Base-by-base conservation (phyloP, 495 filamentous ascomycete genomes). In the Hypoxylon fragiforme region DNA sequence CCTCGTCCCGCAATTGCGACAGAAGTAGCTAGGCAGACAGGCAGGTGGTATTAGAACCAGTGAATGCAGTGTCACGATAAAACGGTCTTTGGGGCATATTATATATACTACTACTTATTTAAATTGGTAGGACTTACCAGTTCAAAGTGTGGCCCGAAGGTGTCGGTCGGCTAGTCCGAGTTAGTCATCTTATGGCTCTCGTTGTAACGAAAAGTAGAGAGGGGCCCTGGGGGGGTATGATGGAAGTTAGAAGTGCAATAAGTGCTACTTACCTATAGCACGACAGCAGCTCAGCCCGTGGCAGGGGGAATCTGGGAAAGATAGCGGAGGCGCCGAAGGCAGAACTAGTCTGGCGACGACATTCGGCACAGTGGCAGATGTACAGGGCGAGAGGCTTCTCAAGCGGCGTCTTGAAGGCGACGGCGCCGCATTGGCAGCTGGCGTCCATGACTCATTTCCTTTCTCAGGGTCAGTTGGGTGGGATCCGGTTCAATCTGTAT, bases 311-410 rank as follows among this genome's bases (percentile, higher is more conserved):
- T 11, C 68, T 65, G 5, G 84, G 85, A 62, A 89, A 89, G 57
- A 85, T 83, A 45, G 85, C 85, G 19, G 79, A 82, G 41, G 82
- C 79, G 19, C 85, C 85, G 61, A 85, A 86, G n/a, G 85, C 83
- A 12, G 82, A 83, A 43, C 80, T 77, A 39, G 84, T 80, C 70
- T 89, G 85, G 47, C 79, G 77, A 21, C 79, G 81, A 66, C 85
- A 89, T 56, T 85, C 78, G 30, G 73, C 66, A 67, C 85, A 89
- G 70, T 89, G 85, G 70, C 85, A 89, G 63, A 86, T 81, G 61
- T 85, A 87, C 12, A 87, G 63, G 0, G 76, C 77, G 18, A 85
- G 73, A 1, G 83, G 82, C 44, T 77, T 70, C 13, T 65, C 57
- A 1, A 76, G 65, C 38, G 85, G 82, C 24, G 85, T 85, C 54